A percentile compares a stretch with the other conserved stretches of the same genome.
These are phyloP conservation scores for Lipomyces kockii DNA, from an alignment of 805 yeast species.

Conservation along the genomic window DNA sequence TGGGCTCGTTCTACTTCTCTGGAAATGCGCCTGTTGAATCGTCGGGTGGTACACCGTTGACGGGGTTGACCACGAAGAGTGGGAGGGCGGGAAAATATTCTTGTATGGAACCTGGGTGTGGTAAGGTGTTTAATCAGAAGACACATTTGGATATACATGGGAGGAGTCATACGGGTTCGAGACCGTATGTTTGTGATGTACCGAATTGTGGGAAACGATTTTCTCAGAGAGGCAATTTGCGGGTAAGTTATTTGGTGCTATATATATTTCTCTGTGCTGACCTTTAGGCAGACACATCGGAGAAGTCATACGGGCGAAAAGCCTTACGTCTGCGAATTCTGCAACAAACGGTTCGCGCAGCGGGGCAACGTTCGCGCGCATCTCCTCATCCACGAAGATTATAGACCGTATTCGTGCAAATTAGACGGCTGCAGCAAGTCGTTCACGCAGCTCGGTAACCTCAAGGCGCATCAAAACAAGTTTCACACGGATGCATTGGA, in stretches of 20 bases:
- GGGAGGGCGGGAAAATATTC: constrained; percentile 48
- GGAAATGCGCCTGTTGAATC: background rate
- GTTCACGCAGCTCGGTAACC: constrained; percentile 82
- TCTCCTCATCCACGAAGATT: constrained; percentile 52
- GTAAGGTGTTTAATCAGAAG: constrained; percentile 81
- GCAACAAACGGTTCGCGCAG: constrained; percentile 79
- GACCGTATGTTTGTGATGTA: constrained; percentile 78
- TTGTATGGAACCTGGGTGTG: constrained; percentile 57
- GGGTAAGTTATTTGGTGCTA: constrained; percentile 42
- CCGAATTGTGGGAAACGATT: constrained; percentile 71
- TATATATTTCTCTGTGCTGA: background rate
- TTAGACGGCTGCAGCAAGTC: constrained; percentile 31
- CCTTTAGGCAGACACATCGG: constrained; percentile 59
- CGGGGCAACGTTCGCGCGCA: constrained; percentile 94
- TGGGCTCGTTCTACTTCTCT: background rate
- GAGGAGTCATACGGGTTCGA: constrained; percentile 82
- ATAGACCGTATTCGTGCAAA: constrained; percentile 35
- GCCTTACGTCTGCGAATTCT: constrained; percentile 79
- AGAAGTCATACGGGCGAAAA: constrained; percentile 90
- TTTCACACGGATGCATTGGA: constrained; percentile 70
- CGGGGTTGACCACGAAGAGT: background rate
- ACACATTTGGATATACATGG: constrained; percentile 91
- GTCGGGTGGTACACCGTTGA: background rate
- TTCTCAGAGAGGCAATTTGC: constrained; percentile 86
- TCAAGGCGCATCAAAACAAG: constrained; percentile 91